Base-by-base conservation (phyloP, 2,329 filamentous ascomycete species). In the Cladobotryum protrusum region DNA sequence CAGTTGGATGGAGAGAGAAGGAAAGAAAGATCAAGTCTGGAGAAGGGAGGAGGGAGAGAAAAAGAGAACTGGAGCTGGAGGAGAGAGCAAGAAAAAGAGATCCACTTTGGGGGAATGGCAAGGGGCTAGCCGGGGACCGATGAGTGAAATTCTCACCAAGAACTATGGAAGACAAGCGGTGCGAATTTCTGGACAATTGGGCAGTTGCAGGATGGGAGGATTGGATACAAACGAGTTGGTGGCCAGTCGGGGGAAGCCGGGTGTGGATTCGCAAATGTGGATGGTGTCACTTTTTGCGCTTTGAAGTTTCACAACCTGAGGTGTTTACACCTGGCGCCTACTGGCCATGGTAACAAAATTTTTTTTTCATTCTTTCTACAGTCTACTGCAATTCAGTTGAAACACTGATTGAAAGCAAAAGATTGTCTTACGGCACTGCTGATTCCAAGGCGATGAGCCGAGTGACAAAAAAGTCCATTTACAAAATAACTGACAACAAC, bases 71-170 rank as follows among this genome's bases (percentile, higher is more conserved):
- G 58, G 63, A 63, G 47, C 50, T 55, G 54, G 55, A 63, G 62
- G 67, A 65, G 66, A 65, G 67, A 65, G 67, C 69, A 65, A 65
- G 67, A 67, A 67, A 63, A 61, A 63, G 62, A 63, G 63, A 64
- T 61, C 65, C 66, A 69, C 65, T 56, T 57, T 56, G 57, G 58
- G 57, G 62, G 54, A 57, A 60, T 55, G 52, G 53, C 55, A 57
- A 57, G 63, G 63, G 65, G 61, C 55, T 58, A 57, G 61, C 61
- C 59, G 53, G 61, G 56, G 62, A 64, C 62, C 66, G 66, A 62
- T 52, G 53, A 62, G 60, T 61, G 59, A 66, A 56, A 64, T 62
- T 62, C 60, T 61, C 57, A 63, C 57, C 49, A 46, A 45, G 52
- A 52, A 47, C 52, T 45, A 44, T 46, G 45, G 50, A 52, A 43